Evolutionary conservation across 495 filamentous ascomycete species (phyloP), one percentile per base, ranked within the genome.

Genomic region (Delitschia confertaspora): DNA sequence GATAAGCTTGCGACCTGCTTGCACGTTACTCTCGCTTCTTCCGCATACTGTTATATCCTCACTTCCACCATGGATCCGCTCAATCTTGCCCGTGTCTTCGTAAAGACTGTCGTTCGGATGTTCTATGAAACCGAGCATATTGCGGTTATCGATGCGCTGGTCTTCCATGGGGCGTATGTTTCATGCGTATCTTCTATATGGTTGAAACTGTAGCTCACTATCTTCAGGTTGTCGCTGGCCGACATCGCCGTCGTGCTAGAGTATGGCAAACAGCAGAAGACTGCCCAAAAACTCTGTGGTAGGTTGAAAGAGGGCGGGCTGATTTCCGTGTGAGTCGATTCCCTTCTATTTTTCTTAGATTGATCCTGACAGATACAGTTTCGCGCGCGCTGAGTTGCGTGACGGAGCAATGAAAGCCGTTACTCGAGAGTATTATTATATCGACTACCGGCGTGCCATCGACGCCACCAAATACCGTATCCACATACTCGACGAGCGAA

Each of bases 401-500:
- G 82, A 85, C 47, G 85, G 85, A 22, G 54, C 56, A 4, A 80
- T 83, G 46, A 82, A 86, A 8, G 82, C 86, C 2, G 75, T 82
- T 31, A 83, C 80, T 57, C 77, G 83, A 31, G 93, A 88, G 38
- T 95, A 94, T 68, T 99, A 93, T 66, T 99, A 83, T 66, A 85
- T 99, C 65, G 86, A 95, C 57, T 87, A 91, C 55, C 86, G 89
- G 39, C 84, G 83, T 26, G 84, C 88, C 42, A 83, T 99, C 61
- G 91, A 99, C 63, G 88, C 87, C 10, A 88, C 95, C 69, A 99
- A 99, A 57, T 99, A 82, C 69, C 81, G 85, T 51, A 79, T 95
- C 39, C 85, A 86, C 60, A 75, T 76, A 36, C 69, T 95, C 44
- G 85, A 85, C 39, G 82, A 86, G 58, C 78, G 76, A 16, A 86